Evolutionary conservation across 139 green algal genomes (phyloP), one percentile per base, ranked within the genome.

Genomic region (Raphidocelis subcapitata): DNA sequence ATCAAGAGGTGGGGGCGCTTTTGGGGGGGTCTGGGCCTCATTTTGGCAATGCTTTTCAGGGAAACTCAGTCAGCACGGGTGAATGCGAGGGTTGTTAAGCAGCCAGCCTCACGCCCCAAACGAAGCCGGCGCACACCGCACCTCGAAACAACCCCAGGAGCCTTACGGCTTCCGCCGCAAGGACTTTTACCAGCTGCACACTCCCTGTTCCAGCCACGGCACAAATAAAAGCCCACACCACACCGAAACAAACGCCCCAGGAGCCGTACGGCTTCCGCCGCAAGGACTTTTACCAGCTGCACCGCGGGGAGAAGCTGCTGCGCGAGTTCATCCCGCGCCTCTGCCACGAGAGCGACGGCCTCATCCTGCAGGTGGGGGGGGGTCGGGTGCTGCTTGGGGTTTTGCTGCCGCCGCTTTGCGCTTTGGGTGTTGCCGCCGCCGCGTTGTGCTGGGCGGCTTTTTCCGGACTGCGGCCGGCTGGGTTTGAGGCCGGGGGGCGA

Each of bases 251-350:
- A n/a, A n/a, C n/a, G 8, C 12, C 41, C 41, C 61, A 76, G 23
- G 93, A 97, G 86, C 61, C 64, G 3, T 95, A 94, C 73, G 73
- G 72, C 18, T 80, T 98, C 47, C 85, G 91, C 31, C 74, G 75
- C 21, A 99, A 99, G 88, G 76, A 92, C 14, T 99, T 99, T 64
- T 97, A 86, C 81, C 86, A 82, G 21, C 78, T 98, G 47, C 44
- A 65, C 29, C 51, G 77, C 31, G 65, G 78, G 3, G 31, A 46
- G 1, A 84, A 81, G 35, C 41, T 96, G 52, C 82, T 97, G 15
- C 24, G 88, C 26, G 79, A 90, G 15, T 92, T 98, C 79, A 92
- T 97, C 41, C 84, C 85, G 49, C 72, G 79, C 1, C 79, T 98
- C 3, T 83, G 66, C 35, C 95, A 99, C 77, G 95, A 99, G 87